Evolutionary conservation across 352 stramenopile species (phyloP), one percentile per base, ranked within the genome.

Genomic region (Phytophthora tubulina): DNA sequence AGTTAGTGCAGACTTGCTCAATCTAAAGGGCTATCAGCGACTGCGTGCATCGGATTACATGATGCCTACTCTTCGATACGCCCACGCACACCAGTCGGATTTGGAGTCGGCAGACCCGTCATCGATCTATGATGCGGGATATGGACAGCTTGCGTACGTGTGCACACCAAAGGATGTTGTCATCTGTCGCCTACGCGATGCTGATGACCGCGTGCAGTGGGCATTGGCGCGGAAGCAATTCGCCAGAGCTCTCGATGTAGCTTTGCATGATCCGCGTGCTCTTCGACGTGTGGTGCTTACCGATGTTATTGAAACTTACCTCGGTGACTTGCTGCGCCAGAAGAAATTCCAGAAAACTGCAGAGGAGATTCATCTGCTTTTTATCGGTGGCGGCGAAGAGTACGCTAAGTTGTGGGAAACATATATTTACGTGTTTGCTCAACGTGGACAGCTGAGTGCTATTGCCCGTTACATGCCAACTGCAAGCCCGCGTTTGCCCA

Each of bases 381-480:
- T 96, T 70, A 70, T 85, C 10, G 78, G 73, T n/a, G 66, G 64
- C 21, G 50, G 63, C 8, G 82, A 94, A 33, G 81, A 90, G 17
- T 92, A 80, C 41, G 86, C 80, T 6, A 81, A 81, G 53, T 53
- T 94, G 14, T 96, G 88, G 88, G 85, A 94, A 56, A 96, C 94
- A n/a, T 96, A 94, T 59, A 83, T 96, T 3, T 96, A 96, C 49
- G 82, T 96, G 31, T 96, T 94, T 61, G 86, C 86, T 1, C 89
- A 96, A 64, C 85, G 85, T 32, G 86, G 86, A 0, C 85, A 94
- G 49, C 49, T 96, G 57, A 88, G 77, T 61, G 81, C 84, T 11
- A 92, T 96, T 54, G 86, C 86, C 4, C 80, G 80, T 4, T 90
- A 73, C 64, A 90, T 96, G 39, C 89, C 89, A n/a, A 94, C 89